Base-by-base conservation (phyloP, 2,329 filamentous ascomycete species). In the Trichoderma oligosporum region DNA sequence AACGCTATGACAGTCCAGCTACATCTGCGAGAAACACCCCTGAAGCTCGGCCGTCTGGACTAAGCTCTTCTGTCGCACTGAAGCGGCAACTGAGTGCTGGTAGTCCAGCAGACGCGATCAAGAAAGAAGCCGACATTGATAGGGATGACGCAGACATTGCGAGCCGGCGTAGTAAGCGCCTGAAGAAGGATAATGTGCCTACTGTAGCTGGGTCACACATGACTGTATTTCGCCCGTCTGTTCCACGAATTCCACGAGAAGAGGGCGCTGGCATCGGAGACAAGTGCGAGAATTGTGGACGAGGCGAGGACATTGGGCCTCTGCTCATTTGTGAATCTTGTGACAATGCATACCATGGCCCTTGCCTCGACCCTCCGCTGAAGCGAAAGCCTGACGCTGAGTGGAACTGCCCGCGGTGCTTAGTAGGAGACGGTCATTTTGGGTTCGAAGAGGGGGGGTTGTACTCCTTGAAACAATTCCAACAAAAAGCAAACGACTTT, bases 201-300 rank as follows among this genome's bases (percentile, higher is more conserved):
- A 96, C 90, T 31, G 91, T 99, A 64, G 91, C 91, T 62, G 94
- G 94, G 55, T 97, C 93, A 52, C 91, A 97, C 74, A 97, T 97
- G 91, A 94, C 90, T 60, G 84, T 93, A 67, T 91, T 96, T 68
- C 89, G 93, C 53, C 90, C 93, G 57, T 86, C 88, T 24, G 86
- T 86, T 14, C 89, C 87, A 16, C 82, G 84, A 61, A 78, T 85
- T 59, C 78, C 80, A 18, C 77, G 82, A 55, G 82, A 84, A 57
- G 81, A 84, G 57, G 62, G 71, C 22, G 64, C 70, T 8, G 64
- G 68, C n/a, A 66, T 75, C 7, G 76, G 74, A 51, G 80, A 83
- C 84, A 88, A 86, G 71, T 99, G 94, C 68, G 91, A 97, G 70
- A 85, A 84, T 18, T 99, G 94, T 66, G 88, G 88, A 38, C 91